Evolutionary conservation across 2,329 filamentous ascomycete genomes (phyloP), one percentile per base, ranked within the genome.

Genomic region (Calonectria honghensis): DNA sequence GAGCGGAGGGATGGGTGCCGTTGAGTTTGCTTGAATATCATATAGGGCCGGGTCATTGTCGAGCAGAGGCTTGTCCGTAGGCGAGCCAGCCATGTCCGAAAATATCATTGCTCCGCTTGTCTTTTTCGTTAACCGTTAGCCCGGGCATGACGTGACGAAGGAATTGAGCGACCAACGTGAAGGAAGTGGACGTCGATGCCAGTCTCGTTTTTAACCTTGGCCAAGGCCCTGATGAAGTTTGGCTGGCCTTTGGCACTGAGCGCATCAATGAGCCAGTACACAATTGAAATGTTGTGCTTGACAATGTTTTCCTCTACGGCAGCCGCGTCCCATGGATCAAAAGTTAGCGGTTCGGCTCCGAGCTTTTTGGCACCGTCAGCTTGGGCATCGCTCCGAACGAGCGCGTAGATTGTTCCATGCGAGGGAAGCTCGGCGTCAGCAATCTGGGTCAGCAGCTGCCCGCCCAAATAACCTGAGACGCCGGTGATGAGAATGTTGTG

Each of bases 51-150:
- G 45, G 35, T 90, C 86, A 3, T 83, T 85, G 73, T 91, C 89
- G 4, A 84, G 72, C 0, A 91, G 74, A 0, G 83, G 82, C 11
- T 80, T 73, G 72, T 88, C 85, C 0, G 83, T 86, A 0, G 87
- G 87, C 6, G 85, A 82, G 0, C 86, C 88, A 0, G 85, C 85
- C 78, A 88, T 87, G 35, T 81, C 84, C 18, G 88, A 89, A 78
- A 91, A 90, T 4, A 88, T 77, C 81, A 91, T 91, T 31, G 89
- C 89, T 0, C 89, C 89, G 3, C 81, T 85, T 0, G 89, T 90
- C 83, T 87, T 61, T n/a, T 6, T 9, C 32, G 24, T 61, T 1
- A 73, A 29, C 4, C 7, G 13, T 59, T 45, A 41, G 16, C 7
- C 20, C 24, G 6, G 16, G 10, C 29, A 27, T 9, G 6, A 6